Evolutionary conservation across 2,329 filamentous ascomycete species (phyloP), one percentile per base, ranked within the genome.

Genomic region (Fusarium hainanense): DNA sequence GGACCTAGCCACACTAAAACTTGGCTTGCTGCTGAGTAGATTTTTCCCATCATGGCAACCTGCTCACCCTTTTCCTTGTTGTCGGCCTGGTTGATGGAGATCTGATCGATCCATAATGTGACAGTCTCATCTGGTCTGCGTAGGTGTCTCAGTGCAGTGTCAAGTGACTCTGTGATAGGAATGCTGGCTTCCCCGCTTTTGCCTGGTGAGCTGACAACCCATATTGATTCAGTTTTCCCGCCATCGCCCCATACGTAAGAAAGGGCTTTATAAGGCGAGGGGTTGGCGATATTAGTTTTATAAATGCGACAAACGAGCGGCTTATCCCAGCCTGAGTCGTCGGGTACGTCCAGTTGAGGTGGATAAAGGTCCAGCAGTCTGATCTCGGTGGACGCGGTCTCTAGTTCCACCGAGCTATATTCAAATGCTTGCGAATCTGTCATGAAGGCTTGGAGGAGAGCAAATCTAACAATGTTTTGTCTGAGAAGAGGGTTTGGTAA

Each of bases 331-430:
- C 1, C 3, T 18, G 46, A 11, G n/a, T 0, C 9, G 9, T 42
- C 21, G 9, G 4, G 1, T 2, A 4, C 11, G 10, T 12, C 2
- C 0, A 3, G 0, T 1, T n/a, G 23, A 0, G 52, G 23, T 1
- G 54, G 54, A 10, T 12, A 25, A 6, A 61, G 43, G 3, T 61
- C 54, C 4, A 49, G 20, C 0, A 58, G 14, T 11, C 58, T 12
- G 4, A 58, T 61, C 28, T 58, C 43, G 1, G 34, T 30, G 8
- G 54, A 49, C 8, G 28, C 52, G 3, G 21, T 60, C 0, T 20
- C 2, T 1, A 58, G 7, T 13, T 11, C 21, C 28, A 49, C 43
- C 0, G 14, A 42, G 12, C 1, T 16, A 46, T 60, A 21, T 21
- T 21, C 21, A 21, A 21, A 21, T 21, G 3, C 4, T 21, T 21